phyloP scores from a whole-genome alignment of 495 filamentous ascomycete species.

The Penicillium nucicola region DNA sequence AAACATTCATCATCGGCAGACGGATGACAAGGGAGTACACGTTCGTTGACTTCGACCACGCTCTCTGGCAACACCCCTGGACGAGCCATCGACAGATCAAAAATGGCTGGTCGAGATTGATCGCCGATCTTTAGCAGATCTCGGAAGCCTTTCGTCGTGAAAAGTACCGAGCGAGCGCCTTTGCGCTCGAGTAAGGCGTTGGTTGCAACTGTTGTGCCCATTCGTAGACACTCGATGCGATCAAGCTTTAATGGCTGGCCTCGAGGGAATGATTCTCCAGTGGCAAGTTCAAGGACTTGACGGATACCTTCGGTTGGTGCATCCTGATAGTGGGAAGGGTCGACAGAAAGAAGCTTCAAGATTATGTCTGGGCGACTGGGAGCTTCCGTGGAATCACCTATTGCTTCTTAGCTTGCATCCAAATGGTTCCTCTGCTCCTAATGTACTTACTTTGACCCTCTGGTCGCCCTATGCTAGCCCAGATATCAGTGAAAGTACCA shows the following conservation, averaged over 20 bases:
- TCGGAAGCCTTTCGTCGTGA: slow-evolving; percentile 90
- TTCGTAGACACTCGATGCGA: slow-evolving; percentile 76
- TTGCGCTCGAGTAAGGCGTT: slow-evolving; percentile 93
- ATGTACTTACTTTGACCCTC: no score
- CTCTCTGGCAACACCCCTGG: slow-evolving; percentile 74
- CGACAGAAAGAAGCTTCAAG: slow-evolving; percentile 86
- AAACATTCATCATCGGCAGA: slow-evolving; percentile 64
- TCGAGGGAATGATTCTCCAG: slow-evolving; percentile 69
- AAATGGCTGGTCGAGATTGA: slow-evolving; percentile 79
- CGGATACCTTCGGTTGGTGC: slow-evolving; percentile 90
- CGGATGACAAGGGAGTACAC: slow-evolving; percentile 51
- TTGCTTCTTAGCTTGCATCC: no score
- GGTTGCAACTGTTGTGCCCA: slow-evolving; percentile 88
- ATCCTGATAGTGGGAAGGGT: slow-evolving; percentile 84
- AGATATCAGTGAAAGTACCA: slow-evolving; percentile 65
- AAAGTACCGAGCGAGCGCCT: slow-evolving; percentile 84
- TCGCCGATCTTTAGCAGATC: slow-evolving; percentile 89
- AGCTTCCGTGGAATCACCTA: no score
- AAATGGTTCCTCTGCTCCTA: no score
- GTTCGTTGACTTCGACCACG: slow-evolving; percentile 77
- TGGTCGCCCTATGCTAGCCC: slow-evolving; percentile 39
- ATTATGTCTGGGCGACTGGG: slow-evolving; percentile 66
- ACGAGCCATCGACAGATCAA: slow-evolving; percentile 75
- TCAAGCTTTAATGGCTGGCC: slow-evolving; percentile 81
- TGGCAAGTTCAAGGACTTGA: slow-evolving; percentile 80